Percentiles rank a stretch among this genome's conserved stretches.
phyloP scores from a whole-genome alignment of 345 rosid genomes.

The Linum trigynum region DNA sequence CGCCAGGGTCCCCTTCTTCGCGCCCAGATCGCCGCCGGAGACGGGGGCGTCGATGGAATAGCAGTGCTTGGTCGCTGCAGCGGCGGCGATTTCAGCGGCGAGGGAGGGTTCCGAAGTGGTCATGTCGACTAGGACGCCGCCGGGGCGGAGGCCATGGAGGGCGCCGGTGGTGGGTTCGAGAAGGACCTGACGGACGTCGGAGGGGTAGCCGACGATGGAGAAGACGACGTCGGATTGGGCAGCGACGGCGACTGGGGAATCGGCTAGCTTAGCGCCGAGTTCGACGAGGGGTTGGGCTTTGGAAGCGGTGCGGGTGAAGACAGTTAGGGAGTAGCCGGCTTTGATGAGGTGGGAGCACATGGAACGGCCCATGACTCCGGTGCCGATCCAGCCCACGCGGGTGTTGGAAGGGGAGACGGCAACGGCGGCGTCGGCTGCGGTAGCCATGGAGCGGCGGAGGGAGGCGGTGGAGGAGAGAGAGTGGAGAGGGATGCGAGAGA shows the following conservation, averaged over 20 bases:
- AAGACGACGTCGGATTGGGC: slow-evolving; percentile 73
- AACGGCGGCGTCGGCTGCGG: slow-evolving; percentile 19
- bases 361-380: slow-evolving; percentile 79
- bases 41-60: slow-evolving; percentile 70
- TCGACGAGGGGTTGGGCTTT: slow-evolving; percentile 73
- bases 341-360: slow-evolving; percentile 72
- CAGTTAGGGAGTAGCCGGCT: slow-evolving; percentile 70
- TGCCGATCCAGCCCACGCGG: slow-evolving; percentile 87
- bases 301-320: slow-evolving; percentile 78
- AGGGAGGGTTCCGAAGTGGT: slow-evolving; percentile 94
- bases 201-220: slow-evolving; percentile 89
- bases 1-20: slow-evolving; percentile 54
- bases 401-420: slow-evolving; percentile 45
- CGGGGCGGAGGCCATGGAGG: slow-evolving; percentile 56
- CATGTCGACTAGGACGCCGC: slow-evolving; percentile 87
- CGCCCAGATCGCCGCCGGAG: slow-evolving; percentile 76
- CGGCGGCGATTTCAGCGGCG: slow-evolving; percentile 54
- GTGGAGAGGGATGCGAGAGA: background rate
- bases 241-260: slow-evolving; percentile 59
- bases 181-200: slow-evolving; percentile 76
- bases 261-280: slow-evolving; percentile 60
- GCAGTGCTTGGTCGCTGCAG: slow-evolving; percentile 47
- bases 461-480: background rate
- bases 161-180: slow-evolving; percentile 67
- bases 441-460: slow-evolving; percentile 55